phyloP scores from a whole-genome alignment of 768 basidiomycete species.

The Pseudohyphozyma bogoriensis region DNA sequence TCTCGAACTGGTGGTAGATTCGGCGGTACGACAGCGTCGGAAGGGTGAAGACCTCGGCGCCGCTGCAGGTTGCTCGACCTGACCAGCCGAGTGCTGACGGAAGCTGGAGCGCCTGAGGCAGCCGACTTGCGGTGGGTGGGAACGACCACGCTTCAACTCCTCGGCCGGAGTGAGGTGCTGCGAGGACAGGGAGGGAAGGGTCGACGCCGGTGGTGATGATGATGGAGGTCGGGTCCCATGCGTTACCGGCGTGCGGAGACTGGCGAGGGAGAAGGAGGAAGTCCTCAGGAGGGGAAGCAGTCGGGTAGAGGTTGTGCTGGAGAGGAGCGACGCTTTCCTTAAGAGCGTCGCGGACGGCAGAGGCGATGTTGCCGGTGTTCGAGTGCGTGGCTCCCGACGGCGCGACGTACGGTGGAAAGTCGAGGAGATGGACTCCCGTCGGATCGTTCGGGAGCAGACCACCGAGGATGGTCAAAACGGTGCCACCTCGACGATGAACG shows the following conservation, averaged over 20 bases:
- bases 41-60: conserved; percentile 1
- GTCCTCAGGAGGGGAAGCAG: conserved; percentile 58
- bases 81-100: conserved; percentile 24
- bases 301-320: conserved; percentile 46
- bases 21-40: conserved; percentile 11
- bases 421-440: conserved; percentile 57
- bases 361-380: conserved; percentile 18
- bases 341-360: conserved; percentile 52
- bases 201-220: conserved; percentile 52
- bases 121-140: conserved; percentile 49
- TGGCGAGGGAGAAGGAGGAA: conserved; percentile 62
- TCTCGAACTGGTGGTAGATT: conserved; percentile 18
- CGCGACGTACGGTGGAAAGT: conserved; percentile 47
- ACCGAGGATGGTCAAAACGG: conserved; percentile 65
- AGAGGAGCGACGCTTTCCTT: conserved; percentile 45
- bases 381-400: conserved; percentile 15
- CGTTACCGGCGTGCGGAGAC: conserved; percentile 58
- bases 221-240: conserved; percentile 60
- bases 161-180: conserved; percentile 41
- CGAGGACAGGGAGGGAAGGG: conserved; percentile 30
- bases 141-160: conserved; percentile 57
- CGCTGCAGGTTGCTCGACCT: conserved; percentile 18
- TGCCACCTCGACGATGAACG: conserved; percentile 40
- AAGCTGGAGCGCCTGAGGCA: conserved; percentile 26
- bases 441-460: conserved; percentile 51